phyloP scores from a whole-genome alignment of 1,284 basidiomycete species.

The Irpex lacteus region DNA sequence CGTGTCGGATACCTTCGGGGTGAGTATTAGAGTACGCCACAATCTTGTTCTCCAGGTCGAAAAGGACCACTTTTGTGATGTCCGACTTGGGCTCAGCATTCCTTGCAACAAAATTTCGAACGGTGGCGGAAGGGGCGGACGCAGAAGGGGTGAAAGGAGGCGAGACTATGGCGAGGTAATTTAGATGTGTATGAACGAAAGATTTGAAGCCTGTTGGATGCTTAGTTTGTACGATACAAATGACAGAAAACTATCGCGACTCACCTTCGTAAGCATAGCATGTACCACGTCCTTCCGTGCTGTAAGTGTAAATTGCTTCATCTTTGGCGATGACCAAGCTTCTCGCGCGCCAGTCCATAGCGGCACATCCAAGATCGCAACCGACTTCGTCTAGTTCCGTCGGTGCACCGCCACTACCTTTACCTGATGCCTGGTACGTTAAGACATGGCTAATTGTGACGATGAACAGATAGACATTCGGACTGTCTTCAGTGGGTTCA shows the following conservation, averaged over 20 bases:
- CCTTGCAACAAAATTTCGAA: constrained; percentile 67
- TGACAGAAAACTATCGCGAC: constrained; percentile 6
- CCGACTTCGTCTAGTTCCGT: constrained; percentile 85
- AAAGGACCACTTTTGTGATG: constrained; percentile 84
- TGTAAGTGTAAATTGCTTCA: constrained; percentile 90
- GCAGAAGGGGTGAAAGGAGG: constrained; percentile 76
- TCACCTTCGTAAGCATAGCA: constrained; percentile 91
- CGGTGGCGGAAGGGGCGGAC: constrained; percentile 67
- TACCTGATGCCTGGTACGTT: constrained; percentile 75
- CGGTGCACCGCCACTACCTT: constrained; percentile 67
- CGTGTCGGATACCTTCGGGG: constrained; percentile 73
- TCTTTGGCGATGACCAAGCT: constrained; percentile 88
- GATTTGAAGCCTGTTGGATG: constrained; percentile 57
- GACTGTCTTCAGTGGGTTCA: constrained; percentile 52
- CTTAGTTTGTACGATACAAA: not conserved
- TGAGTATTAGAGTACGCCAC: constrained; percentile 83
- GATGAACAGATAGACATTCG: constrained; percentile 74
- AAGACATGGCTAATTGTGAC: constrained; percentile 85
- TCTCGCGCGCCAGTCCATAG: constrained; percentile 68
- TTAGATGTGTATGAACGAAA: constrained; percentile 67
- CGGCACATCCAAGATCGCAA: constrained; percentile 79
- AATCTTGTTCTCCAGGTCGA: constrained; percentile 93
- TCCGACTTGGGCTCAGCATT: constrained; percentile 51
- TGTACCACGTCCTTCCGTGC: constrained; percentile 79
- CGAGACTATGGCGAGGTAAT: constrained; percentile 88